Evolutionary conservation across 2,329 filamentous ascomycete species (phyloP).

Genomic region (Drechslerella coelobrocha): DNA sequence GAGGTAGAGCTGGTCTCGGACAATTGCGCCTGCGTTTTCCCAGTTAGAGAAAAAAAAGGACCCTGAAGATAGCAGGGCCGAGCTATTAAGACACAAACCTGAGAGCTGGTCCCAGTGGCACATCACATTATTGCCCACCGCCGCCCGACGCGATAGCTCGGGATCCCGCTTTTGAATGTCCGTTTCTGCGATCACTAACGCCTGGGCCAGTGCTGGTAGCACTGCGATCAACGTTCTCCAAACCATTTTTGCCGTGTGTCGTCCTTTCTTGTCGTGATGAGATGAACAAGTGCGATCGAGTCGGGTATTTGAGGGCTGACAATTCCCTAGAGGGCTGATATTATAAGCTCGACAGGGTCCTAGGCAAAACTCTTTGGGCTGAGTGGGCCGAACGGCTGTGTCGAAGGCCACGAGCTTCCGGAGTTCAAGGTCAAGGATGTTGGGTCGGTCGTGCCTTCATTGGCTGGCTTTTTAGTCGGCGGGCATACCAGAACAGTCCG

Average conservation of each 20-base stretch:
- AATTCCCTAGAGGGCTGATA: constrained; percentile 44
- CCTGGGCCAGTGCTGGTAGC: constrained; percentile 37
- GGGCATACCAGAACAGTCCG: constrained; percentile 22
- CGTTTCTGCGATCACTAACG: constrained; percentile 12
- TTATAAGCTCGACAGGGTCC: constrained; percentile 44
- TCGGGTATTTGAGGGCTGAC: constrained; percentile 36
- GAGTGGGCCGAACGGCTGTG: constrained; percentile 47
- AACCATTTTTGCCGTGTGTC: constrained; percentile 25
- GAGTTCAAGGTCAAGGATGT: constrained; percentile 36
- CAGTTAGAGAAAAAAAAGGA: constrained; percentile 14
- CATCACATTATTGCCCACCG: constrained; percentile 40
- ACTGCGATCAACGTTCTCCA: constrained; percentile 34
- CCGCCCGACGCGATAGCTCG: constrained; percentile 27
- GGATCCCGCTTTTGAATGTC: constrained; percentile 17
- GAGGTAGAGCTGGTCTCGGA: constrained; percentile 44
- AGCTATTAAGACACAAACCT: constrained; percentile 35
- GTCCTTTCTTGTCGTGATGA: constrained; percentile 18
- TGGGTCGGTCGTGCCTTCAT: constrained; percentile 32
- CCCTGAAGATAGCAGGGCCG: constrained; percentile 22
- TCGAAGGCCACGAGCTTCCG: constrained; percentile 26
- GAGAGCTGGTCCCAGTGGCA: constrained; percentile 46
- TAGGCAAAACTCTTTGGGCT: constrained; percentile 24
- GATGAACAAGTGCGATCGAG: constrained; percentile 20
- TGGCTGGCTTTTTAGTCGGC: constrained; percentile 26
- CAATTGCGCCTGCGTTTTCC: constrained; percentile 33